Evolutionary conservation across 306 rosid species (phyloP).

Genomic region (Gillenia trifoliata): DNA sequence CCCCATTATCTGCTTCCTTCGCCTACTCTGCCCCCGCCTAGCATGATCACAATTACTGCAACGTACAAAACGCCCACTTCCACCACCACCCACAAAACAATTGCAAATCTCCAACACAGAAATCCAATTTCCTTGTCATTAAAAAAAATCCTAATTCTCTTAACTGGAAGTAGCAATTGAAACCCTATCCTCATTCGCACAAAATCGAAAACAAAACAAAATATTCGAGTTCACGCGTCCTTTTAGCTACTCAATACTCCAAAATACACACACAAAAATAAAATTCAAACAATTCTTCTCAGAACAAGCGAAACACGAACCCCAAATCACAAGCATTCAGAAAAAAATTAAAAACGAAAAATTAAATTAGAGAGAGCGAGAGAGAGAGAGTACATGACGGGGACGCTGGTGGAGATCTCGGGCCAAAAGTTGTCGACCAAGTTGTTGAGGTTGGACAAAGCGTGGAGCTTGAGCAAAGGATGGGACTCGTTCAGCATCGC

Average conservation of each 20-base stretch:
- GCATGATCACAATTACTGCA: background rate
- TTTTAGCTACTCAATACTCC: background rate
- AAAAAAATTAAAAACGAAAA: background rate
- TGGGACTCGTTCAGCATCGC: constrained; percentile 92
- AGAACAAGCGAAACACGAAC: constrained; percentile 1
- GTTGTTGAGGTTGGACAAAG: constrained; percentile 86
- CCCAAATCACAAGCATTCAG: background rate
- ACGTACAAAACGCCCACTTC: background rate
- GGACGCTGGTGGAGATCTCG: constrained; percentile 96
- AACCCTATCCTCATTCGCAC: background rate
- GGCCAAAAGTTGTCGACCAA: constrained; percentile 92
- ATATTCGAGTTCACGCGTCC: background rate
- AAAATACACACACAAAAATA: background rate
- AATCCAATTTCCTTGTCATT: background rate
- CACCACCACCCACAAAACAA: background rate
- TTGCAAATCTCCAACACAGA: background rate
- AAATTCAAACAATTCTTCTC: background rate
- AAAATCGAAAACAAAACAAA: background rate
- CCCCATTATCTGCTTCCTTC: background rate
- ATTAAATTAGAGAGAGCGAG: background rate
- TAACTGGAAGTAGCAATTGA: background rate
- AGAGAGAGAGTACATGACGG: constrained; percentile 55
- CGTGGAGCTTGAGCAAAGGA: constrained; percentile 77
- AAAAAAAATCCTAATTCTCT: background rate
- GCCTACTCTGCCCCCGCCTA: too few relatives aligned